Conservation (phyloP, 441 rosid genomes). For the Melastoma candidum region DNA sequence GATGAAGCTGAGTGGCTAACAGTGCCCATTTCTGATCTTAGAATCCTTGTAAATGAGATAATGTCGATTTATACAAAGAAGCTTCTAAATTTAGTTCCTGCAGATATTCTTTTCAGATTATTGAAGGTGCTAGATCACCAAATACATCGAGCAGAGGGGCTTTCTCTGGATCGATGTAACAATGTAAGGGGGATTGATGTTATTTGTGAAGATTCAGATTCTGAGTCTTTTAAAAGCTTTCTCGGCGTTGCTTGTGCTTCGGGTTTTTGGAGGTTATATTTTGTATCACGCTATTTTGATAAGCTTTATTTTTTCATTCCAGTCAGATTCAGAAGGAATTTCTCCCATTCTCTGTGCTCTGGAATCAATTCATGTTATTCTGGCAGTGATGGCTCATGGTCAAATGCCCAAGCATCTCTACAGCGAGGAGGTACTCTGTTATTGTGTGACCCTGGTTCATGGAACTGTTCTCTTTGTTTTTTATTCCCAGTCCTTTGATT, state of each 20-base stretch:
- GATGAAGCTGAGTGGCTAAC: slow-evolving; percentile 84
- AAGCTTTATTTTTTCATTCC: slow-evolving; percentile 21
- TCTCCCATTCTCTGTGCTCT: slow-evolving; percentile 66
- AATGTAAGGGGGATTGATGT: slow-evolving; percentile 45
- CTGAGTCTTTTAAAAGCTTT: neutral
- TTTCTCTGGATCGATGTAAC: slow-evolving; percentile 58
- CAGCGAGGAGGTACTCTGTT: slow-evolving; percentile 73
- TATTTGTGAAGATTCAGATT: neutral
- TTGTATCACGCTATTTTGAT: neutral
- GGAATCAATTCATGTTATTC: slow-evolving; percentile 92
- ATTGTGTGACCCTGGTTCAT: slow-evolving; percentile 1
- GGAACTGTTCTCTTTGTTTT: neutral
- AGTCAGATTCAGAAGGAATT: slow-evolving; percentile 71
- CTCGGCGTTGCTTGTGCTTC: neutral
- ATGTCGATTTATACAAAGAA: slow-evolving; percentile 65
- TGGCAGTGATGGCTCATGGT: slow-evolving; percentile 80
- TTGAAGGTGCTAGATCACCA: slow-evolving; percentile 83
- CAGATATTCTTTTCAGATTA: slow-evolving; percentile 63
- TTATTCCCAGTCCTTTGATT: neutral
- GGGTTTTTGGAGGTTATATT: neutral
- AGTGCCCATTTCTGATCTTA: slow-evolving; percentile 56
- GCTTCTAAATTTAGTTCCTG: slow-evolving; percentile 83
- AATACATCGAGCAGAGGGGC: slow-evolving; percentile 97
- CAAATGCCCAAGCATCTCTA: slow-evolving; percentile 96
- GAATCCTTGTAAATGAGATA: slow-evolving; percentile 74